A percentile compares a stretch with the other conserved stretches of the same genome.
phyloP scores from a whole-genome alignment of 306 rosid species.

The Gastrolobium villosum region DNA sequence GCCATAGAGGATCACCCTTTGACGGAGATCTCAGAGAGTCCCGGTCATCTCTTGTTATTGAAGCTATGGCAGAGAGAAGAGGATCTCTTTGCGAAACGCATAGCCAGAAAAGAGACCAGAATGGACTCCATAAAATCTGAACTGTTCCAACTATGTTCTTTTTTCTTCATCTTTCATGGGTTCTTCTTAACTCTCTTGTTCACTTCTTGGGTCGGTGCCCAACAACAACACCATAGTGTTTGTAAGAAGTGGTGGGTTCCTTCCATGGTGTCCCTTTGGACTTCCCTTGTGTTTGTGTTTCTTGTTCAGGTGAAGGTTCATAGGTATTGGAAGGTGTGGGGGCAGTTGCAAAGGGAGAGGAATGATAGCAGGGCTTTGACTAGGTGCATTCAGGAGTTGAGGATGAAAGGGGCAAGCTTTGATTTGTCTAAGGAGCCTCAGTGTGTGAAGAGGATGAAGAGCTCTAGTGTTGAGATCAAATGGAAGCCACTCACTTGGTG shows the following conservation, averaged over 20 bases:
- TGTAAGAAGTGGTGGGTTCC: conserved; percentile 92
- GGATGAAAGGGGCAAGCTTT: conserved; percentile 93
- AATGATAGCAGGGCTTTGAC: conserved; percentile 60
- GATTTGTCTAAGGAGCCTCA: conserved; percentile 78
- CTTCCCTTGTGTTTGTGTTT: conserved; percentile 68
- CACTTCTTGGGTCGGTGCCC: conserved; percentile 60
- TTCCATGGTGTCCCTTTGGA: conserved; percentile 55
- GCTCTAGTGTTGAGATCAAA: conserved; percentile 91
- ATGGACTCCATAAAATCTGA: conserved; percentile 64
- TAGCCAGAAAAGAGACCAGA: conserved; percentile 64
- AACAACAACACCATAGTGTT: neutral
- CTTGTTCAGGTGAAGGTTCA: conserved; percentile 67
- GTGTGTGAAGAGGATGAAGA: conserved; percentile 79
- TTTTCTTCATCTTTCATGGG: conserved; percentile 74
- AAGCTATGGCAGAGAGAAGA: conserved; percentile 96
- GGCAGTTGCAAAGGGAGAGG: conserved; percentile 67
- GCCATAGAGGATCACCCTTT: conserved; percentile 89
- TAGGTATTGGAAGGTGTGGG: conserved; percentile 78
- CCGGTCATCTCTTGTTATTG: conserved; percentile 86
- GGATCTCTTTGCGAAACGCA: conserved; percentile 63
- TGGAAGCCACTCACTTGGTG: conserved; percentile 77
- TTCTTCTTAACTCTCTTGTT: conserved; percentile 74
- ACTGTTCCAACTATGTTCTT: conserved; percentile 76
- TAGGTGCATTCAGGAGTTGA: conserved; percentile 81
- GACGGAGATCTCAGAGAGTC: conserved; percentile 75